These are phyloP conservation scores for Lachancea sp. DNA, from an alignment of 805 yeast species.

Conservation along the genomic window DNA sequence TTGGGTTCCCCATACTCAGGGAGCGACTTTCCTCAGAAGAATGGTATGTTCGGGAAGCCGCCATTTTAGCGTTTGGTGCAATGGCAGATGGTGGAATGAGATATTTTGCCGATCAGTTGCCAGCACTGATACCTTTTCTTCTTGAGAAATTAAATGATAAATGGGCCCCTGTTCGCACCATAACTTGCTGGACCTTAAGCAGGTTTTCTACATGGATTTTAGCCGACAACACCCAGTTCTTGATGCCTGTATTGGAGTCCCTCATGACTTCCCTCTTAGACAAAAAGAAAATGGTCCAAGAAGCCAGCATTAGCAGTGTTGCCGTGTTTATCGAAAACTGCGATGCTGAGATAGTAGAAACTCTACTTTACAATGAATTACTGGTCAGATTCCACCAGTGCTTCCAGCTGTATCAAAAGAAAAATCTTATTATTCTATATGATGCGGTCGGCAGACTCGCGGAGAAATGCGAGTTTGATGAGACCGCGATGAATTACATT, in stretches of 20 bases:
- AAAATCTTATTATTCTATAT: conserved; percentile 73
- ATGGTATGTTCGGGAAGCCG: conserved; percentile 91
- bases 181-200: conserved; percentile 92
- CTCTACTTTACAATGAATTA: conserved; percentile 55
- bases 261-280: conserved; percentile 73
- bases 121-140: conserved; percentile 75
- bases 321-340: conserved; percentile 77
- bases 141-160: conserved; percentile 70
- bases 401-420: conserved; percentile 71
- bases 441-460: conserved; percentile 89
- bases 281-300: conserved; percentile 86
- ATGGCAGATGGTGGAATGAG: conserved; percentile 84
- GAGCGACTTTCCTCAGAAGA: conserved; percentile 58
- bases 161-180: conserved; percentile 84
- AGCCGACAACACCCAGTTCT: conserved; percentile 60
- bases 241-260: conserved; percentile 71
- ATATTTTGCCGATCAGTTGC: conserved; percentile 62
- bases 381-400: conserved; percentile 67
- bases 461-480: conserved; percentile 58
- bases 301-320: conserved; percentile 84
- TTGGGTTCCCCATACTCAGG: conserved; percentile 69
- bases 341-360: conserved; percentile 53
- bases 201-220: conserved; percentile 81
- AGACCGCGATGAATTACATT: conserved; percentile 50
- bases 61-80: conserved; percentile 92